phyloP scores from a whole-genome alignment of 805 yeast genomes.

The Wickerhamiella nectarea region DNA sequence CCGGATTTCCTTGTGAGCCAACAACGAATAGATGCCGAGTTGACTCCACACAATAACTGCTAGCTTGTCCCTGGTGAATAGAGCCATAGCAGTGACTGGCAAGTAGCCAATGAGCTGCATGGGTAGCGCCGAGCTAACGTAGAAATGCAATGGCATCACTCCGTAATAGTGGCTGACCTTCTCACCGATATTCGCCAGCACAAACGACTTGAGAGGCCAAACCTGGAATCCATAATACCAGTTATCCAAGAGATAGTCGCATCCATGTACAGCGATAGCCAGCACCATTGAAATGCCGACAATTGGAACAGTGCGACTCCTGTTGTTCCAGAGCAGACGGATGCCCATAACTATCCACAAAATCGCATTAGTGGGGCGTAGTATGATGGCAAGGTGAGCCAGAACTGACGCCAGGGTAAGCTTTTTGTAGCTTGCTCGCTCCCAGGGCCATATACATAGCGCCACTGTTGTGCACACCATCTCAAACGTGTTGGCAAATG shows the following conservation, averaged over 20 bases:
- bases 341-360: conserved; percentile 60
- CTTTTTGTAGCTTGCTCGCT: background rate
- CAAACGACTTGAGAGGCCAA: conserved; percentile 11
- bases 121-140: conserved; percentile 72
- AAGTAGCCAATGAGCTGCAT: conserved; percentile 50
- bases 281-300: conserved; percentile 24
- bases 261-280: conserved; percentile 2
- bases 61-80: background rate
- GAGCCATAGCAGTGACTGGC: conserved; percentile 30
- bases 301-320: conserved; percentile 13
- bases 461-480: conserved; percentile 55
- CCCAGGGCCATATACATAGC: conserved; percentile 49
- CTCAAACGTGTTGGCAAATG: conserved; percentile 78
- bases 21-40: conserved; percentile 42
- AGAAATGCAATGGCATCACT: conserved; percentile 69
- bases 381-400: conserved; percentile 51
- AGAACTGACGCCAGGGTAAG: conserved; percentile 32
- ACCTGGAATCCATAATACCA: conserved; percentile 38
- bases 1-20: conserved; percentile 82
- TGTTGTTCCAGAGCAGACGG: conserved; percentile 12
- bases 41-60: conserved; percentile 29
- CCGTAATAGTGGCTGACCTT: conserved; percentile 43
- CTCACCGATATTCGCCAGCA: conserved; percentile 7
- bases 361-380: conserved; percentile 73
- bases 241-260: conserved; percentile 39